Evolutionary conservation across 176 grass and related monocot species (phyloP), one percentile per base, ranked within the genome.

Genomic region (Tillandsia fasciculata): DNA sequence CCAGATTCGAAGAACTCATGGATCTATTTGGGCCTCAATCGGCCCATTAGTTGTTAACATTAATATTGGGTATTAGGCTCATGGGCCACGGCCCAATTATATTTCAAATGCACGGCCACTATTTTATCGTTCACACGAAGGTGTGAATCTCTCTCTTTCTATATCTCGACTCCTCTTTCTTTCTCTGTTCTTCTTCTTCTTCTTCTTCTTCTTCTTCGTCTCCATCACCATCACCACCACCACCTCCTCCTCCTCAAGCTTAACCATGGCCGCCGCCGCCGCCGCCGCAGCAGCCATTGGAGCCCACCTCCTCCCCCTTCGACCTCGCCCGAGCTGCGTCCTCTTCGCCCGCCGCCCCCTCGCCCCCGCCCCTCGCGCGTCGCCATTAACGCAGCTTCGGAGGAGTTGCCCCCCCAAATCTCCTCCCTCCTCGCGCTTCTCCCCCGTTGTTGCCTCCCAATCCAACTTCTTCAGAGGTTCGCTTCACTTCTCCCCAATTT

Each of bases 401-500:
- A 61, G 14, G n/a, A 61, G 56, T 61, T n/a, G 17, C 2, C 17
- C 56, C 15, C n/a, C 15, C 17, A 23, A 23, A 20, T 61, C 56
- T 61, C 12, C 3, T n/a, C 15, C 52, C 10, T 56, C 65, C 33
- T 26, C 48, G 18, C 56, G 28, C 13, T 47, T 51, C n/a, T 51
- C 14, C 84, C 64, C 82, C 64, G 75, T 86, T 49, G 80, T 76
- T 48, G 68, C 83, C 20, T 85, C 75, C 74, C 80, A 86, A 54
- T 82, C 76, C 70, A 82, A 88, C 73, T 72, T 96, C 23, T 63
- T 77, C 70, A 86, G 63, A 84, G 92, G 92, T 91, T 42, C 11
- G 33, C 33, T 42, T 42, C 33, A 42, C 33, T 42, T 42, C 11
- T 65, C 11, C 50, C 12, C 10, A 42, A 20, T 22, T 71, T 59